Conservation (phyloP, 2,329 filamentous ascomycete species). For the Neofusicoccum laricinum region DNA sequence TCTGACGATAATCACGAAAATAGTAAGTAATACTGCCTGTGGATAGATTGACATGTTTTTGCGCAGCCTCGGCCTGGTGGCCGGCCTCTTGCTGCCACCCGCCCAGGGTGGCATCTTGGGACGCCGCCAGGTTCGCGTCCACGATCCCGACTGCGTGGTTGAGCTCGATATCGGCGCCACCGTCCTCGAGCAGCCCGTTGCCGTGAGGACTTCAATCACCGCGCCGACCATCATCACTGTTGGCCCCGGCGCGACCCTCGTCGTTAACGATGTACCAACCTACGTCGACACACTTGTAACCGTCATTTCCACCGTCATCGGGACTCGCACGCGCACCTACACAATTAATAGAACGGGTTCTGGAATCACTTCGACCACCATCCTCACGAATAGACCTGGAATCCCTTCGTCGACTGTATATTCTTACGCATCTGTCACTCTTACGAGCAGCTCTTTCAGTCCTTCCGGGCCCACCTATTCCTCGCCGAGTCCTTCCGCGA, state of each 20-base stretch:
- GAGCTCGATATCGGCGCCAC: neutral
- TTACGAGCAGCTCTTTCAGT: neutral
- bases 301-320: neutral
- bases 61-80: constrained; percentile 9
- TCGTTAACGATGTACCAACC: neutral
- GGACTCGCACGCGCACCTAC: neutral
- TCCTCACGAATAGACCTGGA: neutral
- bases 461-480: neutral
- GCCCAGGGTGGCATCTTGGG: neutral
- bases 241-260: neutral
- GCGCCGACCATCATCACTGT: neutral
- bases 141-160: constrained; percentile 7
- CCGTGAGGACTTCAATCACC: neutral
- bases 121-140: neutral
- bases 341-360: neutral
- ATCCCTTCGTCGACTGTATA: neutral
- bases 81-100: constrained; percentile 1
- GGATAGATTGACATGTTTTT: constrained; percentile 12
- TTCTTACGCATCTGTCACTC: neutral
- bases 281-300: neutral
- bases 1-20: neutral
- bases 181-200: constrained; percentile 1
- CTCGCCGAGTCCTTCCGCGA: neutral
- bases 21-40: neutral
- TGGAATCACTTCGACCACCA: neutral